Evolutionary conservation across 192 early-diverging fungal species (phyloP), one percentile per base, ranked within the genome.

Genomic region (Gonapodya prolifera): DNA sequence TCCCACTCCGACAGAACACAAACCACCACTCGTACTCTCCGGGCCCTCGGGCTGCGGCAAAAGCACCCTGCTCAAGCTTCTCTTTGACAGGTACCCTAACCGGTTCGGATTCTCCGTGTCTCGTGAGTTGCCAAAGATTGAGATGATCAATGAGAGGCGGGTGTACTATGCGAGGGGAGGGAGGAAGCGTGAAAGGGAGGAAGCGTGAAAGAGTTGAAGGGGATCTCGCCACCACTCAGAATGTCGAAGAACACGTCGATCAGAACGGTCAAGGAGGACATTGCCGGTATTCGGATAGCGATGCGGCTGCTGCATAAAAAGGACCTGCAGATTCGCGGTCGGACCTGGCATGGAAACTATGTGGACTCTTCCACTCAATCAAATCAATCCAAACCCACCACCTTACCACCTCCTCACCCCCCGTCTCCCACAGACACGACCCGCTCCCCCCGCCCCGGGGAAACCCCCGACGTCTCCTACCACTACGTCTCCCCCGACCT

Each of bases 41-140:
- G 89, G 87, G 2, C 89, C 89, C 34, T 86, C 84, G 1, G 96
- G 96, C 2, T 86, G 92, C 0, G 96, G 96, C 69, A 98, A 98
- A 80, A 96, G 94, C 33, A 98, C 96, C 1, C 86, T 98, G 77
- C 82, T 97, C 69, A 96, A 93, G 84, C 89, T 91, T 17, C 90
- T 98, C 35, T 96, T 97, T 84, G 83, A 84, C 34, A 92, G 94
- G 35, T 92, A 91, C 79, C 94, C 93, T 0, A 74, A 84, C 45
- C 89, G 86, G 31, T 96, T 96, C 84, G 96, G 96, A 1, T 96
- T 96, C 84, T 91, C 89, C 80, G 89, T 96, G 8, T 98, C 96
- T 70, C 91, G 45, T 69, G 45, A n/a, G 45, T 69, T n/a, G n/a
- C 45, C 8, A 69, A 16, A n/a, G 8, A n/a, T n/a, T n/a, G n/a